These are phyloP conservation scores for Ophiostoma fasciatum DNA, from an alignment of 2,329 filamentous ascomycete genomes.

Conservation along the genomic window DNA sequence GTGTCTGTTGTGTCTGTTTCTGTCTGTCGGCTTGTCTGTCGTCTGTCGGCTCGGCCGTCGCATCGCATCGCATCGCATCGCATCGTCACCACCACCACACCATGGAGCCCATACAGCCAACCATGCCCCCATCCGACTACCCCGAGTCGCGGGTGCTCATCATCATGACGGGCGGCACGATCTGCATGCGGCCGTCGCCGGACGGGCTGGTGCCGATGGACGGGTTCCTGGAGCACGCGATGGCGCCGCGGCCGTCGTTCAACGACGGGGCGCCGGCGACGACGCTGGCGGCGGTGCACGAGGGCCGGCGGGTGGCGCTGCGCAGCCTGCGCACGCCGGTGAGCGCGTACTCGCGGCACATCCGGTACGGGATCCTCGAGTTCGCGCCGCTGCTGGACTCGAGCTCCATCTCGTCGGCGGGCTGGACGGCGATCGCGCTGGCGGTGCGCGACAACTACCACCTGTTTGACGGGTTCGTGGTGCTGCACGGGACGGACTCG, in stretches of 20 bases:
- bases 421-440: conserved; percentile 72
- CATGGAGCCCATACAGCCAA: too few species aligned
- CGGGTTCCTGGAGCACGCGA: conserved; percentile 68
- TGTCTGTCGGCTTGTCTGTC: too few species aligned
- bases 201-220: conserved; percentile 68
- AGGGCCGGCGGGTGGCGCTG: conserved; percentile 35
- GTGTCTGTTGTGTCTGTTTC: too few species aligned
- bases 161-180: conserved; percentile 80
- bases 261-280: conserved; percentile 52
- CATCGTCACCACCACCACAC: too few species aligned
- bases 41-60: too few species aligned
- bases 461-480: conserved; percentile 79
- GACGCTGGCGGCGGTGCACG: conserved; percentile 35
- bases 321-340: conserved; percentile 64
- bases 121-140: too few species aligned
- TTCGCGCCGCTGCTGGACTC: conserved; percentile 78
- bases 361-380: conserved; percentile 73
- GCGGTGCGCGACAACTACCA: conserved; percentile 76
- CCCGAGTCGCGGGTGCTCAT: conserved; percentile 74
- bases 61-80: too few species aligned
- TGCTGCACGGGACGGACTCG: conserved; percentile 83
- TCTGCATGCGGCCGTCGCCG: conserved; percentile 76
- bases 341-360: conserved; percentile 64
- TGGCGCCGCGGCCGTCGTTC: conserved; percentile 71
- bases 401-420: conserved; percentile 72